Conservation (phyloP, 2,329 filamentous ascomycete genomes). For the Claviceps sp. region DNA sequence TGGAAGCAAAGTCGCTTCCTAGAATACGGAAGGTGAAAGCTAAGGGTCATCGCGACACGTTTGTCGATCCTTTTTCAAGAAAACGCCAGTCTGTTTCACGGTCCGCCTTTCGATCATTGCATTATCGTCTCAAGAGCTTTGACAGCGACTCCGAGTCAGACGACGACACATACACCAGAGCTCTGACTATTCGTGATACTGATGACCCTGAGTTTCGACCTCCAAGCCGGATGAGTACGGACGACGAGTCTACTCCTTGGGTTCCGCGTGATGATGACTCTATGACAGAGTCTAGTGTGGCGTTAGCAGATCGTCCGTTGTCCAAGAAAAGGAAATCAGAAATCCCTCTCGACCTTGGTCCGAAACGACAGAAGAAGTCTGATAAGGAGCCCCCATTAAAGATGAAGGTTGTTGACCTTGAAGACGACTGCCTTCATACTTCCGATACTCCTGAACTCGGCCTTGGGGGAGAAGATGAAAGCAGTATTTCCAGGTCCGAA, state of each 20-base stretch:
- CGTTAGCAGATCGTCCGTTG: slow-evolving; percentile 40
- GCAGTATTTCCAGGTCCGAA: slow-evolving; percentile 30
- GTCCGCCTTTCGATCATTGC: slow-evolving; percentile 63
- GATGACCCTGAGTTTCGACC: slow-evolving; percentile 77
- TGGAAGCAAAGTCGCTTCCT: slow-evolving; percentile 50
- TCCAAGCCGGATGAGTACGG: slow-evolving; percentile 57
- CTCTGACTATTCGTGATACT: slow-evolving; percentile 54
- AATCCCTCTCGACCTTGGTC: slow-evolving; percentile 48
- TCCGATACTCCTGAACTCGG: slow-evolving; percentile 39
- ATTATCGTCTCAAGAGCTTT: slow-evolving; percentile 54
- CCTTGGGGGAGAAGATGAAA: slow-evolving; percentile 26
- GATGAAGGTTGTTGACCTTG: slow-evolving; percentile 41
- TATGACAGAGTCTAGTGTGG: slow-evolving; percentile 60
- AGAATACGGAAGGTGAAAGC: slow-evolving; percentile 60
- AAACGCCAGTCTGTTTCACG: slow-evolving; percentile 43
- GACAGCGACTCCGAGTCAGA: slow-evolving; percentile 73
- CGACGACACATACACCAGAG: slow-evolving; percentile 53
- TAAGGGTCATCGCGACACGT: slow-evolving; percentile 43
- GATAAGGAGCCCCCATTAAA: slow-evolving; percentile 64
- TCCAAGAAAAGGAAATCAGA: slow-evolving; percentile 64
- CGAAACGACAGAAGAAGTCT: slow-evolving; percentile 68
- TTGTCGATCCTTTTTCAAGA: slow-evolving; percentile 54
- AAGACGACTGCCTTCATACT: slow-evolving; percentile 31
- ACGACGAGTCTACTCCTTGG: slow-evolving; percentile 38
- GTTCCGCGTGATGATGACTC: slow-evolving; percentile 45